phyloP scores from a whole-genome alignment of 1,284 basidiomycete genomes.

The Apiotrichum siamense region DNA sequence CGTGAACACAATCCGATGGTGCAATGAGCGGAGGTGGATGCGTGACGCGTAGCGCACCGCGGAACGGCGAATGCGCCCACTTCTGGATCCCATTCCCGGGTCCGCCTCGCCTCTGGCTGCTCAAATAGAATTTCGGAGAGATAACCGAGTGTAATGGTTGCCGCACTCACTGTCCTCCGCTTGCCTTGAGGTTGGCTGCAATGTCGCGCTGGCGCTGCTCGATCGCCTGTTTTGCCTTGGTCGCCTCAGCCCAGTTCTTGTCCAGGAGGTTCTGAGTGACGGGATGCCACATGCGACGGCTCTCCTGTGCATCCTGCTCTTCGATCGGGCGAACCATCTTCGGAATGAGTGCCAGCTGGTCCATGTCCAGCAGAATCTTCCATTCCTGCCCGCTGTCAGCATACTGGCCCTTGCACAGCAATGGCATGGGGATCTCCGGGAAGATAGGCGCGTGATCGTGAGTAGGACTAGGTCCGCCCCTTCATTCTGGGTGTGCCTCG shows the following conservation, averaged over 20 bases:
- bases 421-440: too few species aligned
- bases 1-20: too few species aligned
- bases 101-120: too few species aligned
- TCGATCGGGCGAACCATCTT: slow-evolving; percentile 78
- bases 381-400: slow-evolving; percentile 53
- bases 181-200: slow-evolving; percentile 73
- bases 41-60: too few species aligned
- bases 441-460: too few species aligned
- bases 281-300: slow-evolving; percentile 77
- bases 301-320: slow-evolving; percentile 74
- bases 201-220: slow-evolving; percentile 84
- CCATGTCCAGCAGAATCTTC: slow-evolving; percentile 68
- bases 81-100: too few species aligned
- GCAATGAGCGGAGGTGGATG: too few species aligned
- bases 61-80: too few species aligned
- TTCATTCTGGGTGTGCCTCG: too few species aligned
- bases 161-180: slow-evolving; percentile 63
- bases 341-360: slow-evolving; percentile 66
- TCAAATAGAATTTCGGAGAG: neutral
- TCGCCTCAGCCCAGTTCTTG: slow-evolving; percentile 87
- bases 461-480: too few species aligned
- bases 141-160: neutral
- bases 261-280: slow-evolving; percentile 69
- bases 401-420: neutral
- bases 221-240: slow-evolving; percentile 75